Conservation (phyloP, 2,329 filamentous ascomycete species). For the Reticulascus tulasneorum region DNA sequence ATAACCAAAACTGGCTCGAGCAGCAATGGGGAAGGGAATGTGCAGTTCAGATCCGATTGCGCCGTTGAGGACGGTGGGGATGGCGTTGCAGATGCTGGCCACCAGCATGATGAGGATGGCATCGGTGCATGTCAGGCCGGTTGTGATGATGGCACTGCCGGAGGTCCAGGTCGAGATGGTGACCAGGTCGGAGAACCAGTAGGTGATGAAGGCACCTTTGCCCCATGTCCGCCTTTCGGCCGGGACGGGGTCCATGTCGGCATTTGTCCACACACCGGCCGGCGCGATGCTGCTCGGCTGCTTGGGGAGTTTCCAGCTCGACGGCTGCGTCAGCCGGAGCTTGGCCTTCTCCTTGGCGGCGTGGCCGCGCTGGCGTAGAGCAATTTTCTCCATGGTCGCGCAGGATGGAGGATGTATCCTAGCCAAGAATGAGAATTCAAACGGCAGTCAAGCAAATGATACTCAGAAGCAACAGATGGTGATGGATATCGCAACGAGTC, state of each 20-base stretch:
- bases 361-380: conserved; percentile 1
- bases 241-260: conserved; percentile 27
- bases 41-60: conserved; percentile 27
- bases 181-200: conserved; percentile 44
- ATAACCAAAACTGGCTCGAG: conserved; percentile 38
- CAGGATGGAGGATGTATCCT: not conserved
- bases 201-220: conserved; percentile 23
- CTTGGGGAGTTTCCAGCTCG: conserved; percentile 12
- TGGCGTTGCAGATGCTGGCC: conserved; percentile 40
- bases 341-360: conserved; percentile 1
- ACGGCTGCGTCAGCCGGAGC: conserved; percentile 1
- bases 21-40: conserved; percentile 36
- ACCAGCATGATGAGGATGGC: conserved; percentile 45
- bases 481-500: too few species aligned
- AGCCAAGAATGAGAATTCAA: too few species aligned
- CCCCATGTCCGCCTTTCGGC: conserved; percentile 39
- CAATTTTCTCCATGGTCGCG: not conserved
- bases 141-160: conserved; percentile 24
- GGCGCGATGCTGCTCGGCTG: conserved; percentile 14
- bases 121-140: conserved; percentile 37
- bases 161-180: conserved; percentile 25
- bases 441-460: too few species aligned
- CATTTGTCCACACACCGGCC: conserved; percentile 29
- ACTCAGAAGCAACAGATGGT: too few species aligned
- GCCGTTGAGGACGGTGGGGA: conserved; percentile 42